Base-by-base conservation (phyloP, 2,329 filamentous ascomycete genomes). In the Emydomyces testavorans region DNA sequence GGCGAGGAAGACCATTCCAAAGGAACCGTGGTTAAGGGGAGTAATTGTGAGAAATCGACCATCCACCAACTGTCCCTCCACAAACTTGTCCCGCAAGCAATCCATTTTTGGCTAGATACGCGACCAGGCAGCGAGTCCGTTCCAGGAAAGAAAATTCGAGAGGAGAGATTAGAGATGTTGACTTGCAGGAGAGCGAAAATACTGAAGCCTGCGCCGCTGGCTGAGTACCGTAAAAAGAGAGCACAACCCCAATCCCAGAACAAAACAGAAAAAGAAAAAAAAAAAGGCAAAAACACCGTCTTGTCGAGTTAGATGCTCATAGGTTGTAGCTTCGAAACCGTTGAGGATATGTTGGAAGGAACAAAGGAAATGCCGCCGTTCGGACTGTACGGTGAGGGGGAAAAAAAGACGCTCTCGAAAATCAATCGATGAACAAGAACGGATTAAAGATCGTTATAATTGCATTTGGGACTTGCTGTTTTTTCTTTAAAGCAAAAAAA, bases 1-100 rank as follows among this genome's bases (percentile, higher is more conserved):
- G 51, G 90, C 92, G 70, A 88, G 82, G 69, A 95, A 95, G 60
- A 98, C 92, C 86, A 96, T 93, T 63, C 92, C 92, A 63, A 96
- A 98, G 48, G 92, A 96, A 58, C 92, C 92, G 76, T 95, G 88
- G 65, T 98, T 98, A 71, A 98, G 83, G 50, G 92, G 89, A 57
- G 89, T 85, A 62, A 95, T 76, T 49, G 89, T 94, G 70, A 85
- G 76, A 67, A 92, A 98, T 57, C 92, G 89, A 66, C 86, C 88
- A 64, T 85, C 81, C 63, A 94, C 80, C 63, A 94, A 71, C 68
- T 84, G 78, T 67, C 84, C 86, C 67, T 80, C 74, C 62, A 80
- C 73, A 70, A 94, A 92, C 62, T 80, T 77, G 70, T 88, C 80
- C 71, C 82, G 80, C 74, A 94, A 79, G 74, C 87, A 94, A 71